Base-by-base conservation (phyloP, 305 asterid species). In the Salvia sclarea region DNA sequence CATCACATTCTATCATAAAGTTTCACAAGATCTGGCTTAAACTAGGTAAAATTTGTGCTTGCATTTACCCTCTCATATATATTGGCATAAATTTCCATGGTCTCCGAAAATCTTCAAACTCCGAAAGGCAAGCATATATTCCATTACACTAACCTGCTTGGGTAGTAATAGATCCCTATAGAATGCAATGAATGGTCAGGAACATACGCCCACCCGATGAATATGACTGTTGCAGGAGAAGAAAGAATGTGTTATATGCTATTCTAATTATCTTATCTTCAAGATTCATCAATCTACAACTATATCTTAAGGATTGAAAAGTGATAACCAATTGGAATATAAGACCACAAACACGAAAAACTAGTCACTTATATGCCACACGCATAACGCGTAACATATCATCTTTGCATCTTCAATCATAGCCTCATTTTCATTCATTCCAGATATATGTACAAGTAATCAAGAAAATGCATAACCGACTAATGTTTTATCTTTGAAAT, bases 161-260 rank as follows among this genome's bases (percentile, higher is more conserved):
- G 99, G 68, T 86, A 87, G 87, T 91, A 94, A 74, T 78, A 84
- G 75, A 94, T 89, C 73, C 97, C 97, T 43, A 89, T 62, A 21
- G 89, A 83, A 72, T 90, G 96, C 85, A 94, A 74, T 96, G 93
- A 94, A 63, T 43, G 41, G 61, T 87, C 97, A 1, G 96, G 98
- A 81, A 79, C 82, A 80, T 87, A 94, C 45, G 98, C 96, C 98
- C 98, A 94, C 53, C 84, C 72, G 56, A 89, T 35, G 77, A 88
- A 84, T 60, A 89, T 72, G 47, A 73, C 96, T 94, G 97, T 72
- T 31, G 43, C 66, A 73, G 12, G 40, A 71, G 67, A 56, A 58
- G 35, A 70, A 13, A 66, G 75, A 65, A 62, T 61, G 25, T 30
- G 21, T 79, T 76, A 72, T 68, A 79, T 58, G 49, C 47, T 69